Base-by-base conservation (phyloP, 192 early-diverging fungal species). In the Podila epicladia region DNA sequence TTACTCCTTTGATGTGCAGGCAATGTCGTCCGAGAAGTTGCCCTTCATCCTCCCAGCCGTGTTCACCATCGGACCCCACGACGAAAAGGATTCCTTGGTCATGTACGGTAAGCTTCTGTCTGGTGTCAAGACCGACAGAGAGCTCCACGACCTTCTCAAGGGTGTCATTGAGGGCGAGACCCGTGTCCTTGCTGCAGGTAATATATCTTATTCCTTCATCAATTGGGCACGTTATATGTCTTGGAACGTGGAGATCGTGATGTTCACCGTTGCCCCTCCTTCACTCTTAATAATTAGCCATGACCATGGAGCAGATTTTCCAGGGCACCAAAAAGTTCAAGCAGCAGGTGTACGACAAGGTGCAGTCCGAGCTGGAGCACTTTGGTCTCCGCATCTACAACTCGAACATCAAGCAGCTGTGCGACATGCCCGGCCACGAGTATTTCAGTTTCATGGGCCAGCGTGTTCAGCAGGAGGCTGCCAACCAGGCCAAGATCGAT, bases 301-400 rank as follows among this genome's bases (percentile, higher is more conserved):
- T 89, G 77, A 88, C 87, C 49, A 89, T 89, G 65, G 87, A 89
- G 79, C 86, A 89, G 69, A 89, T 89, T 29, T 89, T 89, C 73
- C 82, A 84, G 66, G 87, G 87, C 50, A 41, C 83, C 53, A 87
- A 86, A 35, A 37, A 69, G 19, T 89, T 89, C 74, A 89, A 89
- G 67, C 84, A 89, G 49, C 60, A 86, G 33, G 85, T 89, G 33
- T 73, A 86, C 35, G 55, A 75, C 53, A 70, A 80, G 58, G 82
- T 89, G 31, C 87, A 89, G 61, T 64, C 63, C 20, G 88, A 89
- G 68, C 74, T 89, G 67, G 75, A 85, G 38, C 87, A 89, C 55
- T 89, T 89, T 68, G 88, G 88, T 45, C 64, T 89, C 20, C 68
- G 66, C 62, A 86, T 91, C 63, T 89, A 89, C 82, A 89, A 89